Conservation (phyloP, 2,329 filamentous ascomycete genomes). For the Penicillium italicum region DNA sequence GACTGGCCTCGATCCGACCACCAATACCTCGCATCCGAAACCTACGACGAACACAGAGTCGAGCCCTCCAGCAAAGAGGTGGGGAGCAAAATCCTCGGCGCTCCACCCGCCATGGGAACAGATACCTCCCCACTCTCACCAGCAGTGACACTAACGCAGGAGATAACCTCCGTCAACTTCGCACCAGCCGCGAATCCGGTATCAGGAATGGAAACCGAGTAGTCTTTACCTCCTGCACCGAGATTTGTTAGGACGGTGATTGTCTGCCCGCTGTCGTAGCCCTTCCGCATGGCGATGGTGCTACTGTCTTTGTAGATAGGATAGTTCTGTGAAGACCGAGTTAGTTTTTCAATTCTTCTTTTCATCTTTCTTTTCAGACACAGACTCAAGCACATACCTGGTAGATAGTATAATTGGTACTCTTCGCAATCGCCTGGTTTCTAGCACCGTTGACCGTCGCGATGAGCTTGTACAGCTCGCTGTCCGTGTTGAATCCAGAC, state of each 20-base stretch:
- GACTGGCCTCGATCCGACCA: neutral
- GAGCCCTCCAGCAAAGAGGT: conserved; percentile 11
- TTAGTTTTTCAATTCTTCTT: neutral
- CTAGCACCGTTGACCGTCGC: conserved; percentile 50
- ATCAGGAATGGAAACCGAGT: conserved; percentile 24
- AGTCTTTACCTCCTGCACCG: conserved; percentile 29
- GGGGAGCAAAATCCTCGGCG: conserved; percentile 41
- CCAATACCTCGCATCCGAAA: neutral
- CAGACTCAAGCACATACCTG: conserved; percentile 18
- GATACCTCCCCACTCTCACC: conserved; percentile 43
- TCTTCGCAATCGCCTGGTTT: conserved; percentile 38
- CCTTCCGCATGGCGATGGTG: conserved; percentile 45
- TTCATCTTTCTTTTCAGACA: neutral
- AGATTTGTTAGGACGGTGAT: conserved; percentile 45
- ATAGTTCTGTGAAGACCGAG: conserved; percentile 25
- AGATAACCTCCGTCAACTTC: conserved; percentile 27
- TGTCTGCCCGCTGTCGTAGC: conserved; percentile 40
- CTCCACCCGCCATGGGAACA: conserved; percentile 44
- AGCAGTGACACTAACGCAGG: conserved; percentile 44
- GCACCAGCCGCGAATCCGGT: conserved; percentile 26
- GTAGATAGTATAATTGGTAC: conserved; percentile 40
- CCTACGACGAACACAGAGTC: conserved; percentile 11
- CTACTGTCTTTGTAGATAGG: conserved; percentile 45
- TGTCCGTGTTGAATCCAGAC: conserved; percentile 47
- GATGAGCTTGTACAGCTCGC: conserved; percentile 50